Percentiles rank a stretch among this genome's conserved stretches.
Evolutionary conservation across 352 stramenopile species (phyloP).

Genomic region (Elongisporangium undulatum): DNA sequence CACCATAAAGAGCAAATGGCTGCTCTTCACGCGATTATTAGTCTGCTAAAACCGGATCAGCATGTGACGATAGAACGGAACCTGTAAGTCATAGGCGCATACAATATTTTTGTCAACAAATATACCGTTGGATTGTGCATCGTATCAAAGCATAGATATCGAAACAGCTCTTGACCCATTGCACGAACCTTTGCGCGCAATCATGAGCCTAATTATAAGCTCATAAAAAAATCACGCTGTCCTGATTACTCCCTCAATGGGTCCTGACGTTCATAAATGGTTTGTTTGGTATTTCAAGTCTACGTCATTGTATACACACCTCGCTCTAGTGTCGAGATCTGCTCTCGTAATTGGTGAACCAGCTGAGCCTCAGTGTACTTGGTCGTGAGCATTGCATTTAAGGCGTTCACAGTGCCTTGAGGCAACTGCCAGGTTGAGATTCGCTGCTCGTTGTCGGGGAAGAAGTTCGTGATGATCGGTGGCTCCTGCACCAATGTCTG

Average conservation of each 20-base stretch:
- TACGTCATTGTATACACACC: slow-evolving; percentile 5
- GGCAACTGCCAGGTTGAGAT: slow-evolving; percentile 68
- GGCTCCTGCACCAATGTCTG: slow-evolving; percentile 55
- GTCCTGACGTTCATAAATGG: neutral
- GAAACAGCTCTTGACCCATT: neutral
- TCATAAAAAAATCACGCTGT: neutral
- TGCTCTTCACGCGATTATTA: slow-evolving; percentile 34
- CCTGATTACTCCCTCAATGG: neutral
- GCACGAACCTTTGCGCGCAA: neutral
- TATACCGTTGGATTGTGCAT: neutral
- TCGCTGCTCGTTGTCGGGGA: slow-evolving; percentile 48
- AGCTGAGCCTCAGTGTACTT: slow-evolving; percentile 40
- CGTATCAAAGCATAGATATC: neutral
- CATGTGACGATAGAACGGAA: neutral
- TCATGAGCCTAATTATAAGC: neutral
- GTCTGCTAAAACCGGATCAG: slow-evolving; percentile 11
- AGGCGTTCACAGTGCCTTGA: slow-evolving; percentile 35
- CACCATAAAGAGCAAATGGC: slow-evolving; percentile 60
- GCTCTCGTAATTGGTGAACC: slow-evolving; percentile 35
- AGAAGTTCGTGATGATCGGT: slow-evolving; percentile 32
- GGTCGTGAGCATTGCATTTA: slow-evolving; percentile 34
- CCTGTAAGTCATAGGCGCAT: neutral
- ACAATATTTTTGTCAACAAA: neutral
- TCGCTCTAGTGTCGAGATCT: slow-evolving; percentile 29
- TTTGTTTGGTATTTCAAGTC: neutral